Evolutionary conservation across 495 filamentous ascomycete species (phyloP), one percentile per base, ranked within the genome.

Genomic region (Aspergillus cavernicola): DNA sequence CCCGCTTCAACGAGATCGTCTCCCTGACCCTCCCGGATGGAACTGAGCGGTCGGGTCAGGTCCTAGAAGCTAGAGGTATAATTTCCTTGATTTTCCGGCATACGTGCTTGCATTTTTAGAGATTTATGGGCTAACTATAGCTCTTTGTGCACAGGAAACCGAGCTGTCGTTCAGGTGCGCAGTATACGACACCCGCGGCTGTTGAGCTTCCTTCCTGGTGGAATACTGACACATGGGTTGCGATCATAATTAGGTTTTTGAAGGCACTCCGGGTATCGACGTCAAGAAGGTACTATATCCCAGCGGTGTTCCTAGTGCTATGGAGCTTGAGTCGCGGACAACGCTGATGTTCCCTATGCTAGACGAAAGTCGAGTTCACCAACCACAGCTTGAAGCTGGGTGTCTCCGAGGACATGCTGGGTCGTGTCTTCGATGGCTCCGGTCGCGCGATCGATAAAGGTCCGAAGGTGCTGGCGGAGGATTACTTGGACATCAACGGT

Each of bases 391-490:
- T 99, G 75, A 97, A 97, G 79, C 85, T 99, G 41, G 92, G 93
- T 66, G 95, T 99, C 50, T 97, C 93, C 32, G 95, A 99, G 73
- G 95, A 97, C 77, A 99, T 99, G 95, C 74, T 97, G 72, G 95
- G 95, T 57, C 90, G 95, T 74, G 90, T 96, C 66, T 99, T 99
- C 69, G 92, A 99, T 74, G 95, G 95, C 64, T 97, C 92, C 33
- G 95, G 95, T 59, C 85, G 91, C 69, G 85, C 95, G 42, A 97
- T 97, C 65, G 95, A 99, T 74, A 97, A 97, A 76, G 95, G 95
- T 22, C 95, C 95, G 16, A 97, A 97, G 76, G 95, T 99, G 59
- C 74, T 99, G 51, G 92, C 95, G 29, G 95, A 99, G 71, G 92
- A 99, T 57, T 97, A 92, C 66, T 76, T 99, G 60, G 95, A 99